Conservation (phyloP, 345 rosid genomes). For the Gossypium australe region DNA sequence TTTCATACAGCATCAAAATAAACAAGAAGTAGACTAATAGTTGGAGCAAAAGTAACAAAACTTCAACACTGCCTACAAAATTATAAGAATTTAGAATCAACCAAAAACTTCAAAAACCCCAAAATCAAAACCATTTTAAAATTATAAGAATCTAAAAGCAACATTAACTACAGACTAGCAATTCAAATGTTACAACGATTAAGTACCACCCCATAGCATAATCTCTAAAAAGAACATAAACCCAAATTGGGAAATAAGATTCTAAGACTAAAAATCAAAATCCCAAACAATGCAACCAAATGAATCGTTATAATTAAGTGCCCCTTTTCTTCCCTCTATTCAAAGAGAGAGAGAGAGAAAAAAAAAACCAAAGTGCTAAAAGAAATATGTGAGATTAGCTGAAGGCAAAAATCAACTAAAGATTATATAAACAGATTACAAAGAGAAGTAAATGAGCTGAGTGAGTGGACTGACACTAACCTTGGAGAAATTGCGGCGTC, state of each 20-base stretch:
- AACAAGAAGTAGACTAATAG: not conserved
- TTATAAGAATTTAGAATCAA: not conserved
- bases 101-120: not conserved
- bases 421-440: not conserved
- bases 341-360: not conserved
- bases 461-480: not conserved
- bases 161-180: not conserved
- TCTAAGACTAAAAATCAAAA: not conserved
- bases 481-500: not conserved
- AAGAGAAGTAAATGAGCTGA: not conserved
- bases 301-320: not conserved
- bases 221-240: not conserved
- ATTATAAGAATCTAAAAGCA: not conserved
- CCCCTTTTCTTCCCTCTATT: not conserved
- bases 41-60: not conserved
- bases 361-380: not conserved
- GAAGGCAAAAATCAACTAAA: not conserved
- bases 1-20: conserved; percentile 21
- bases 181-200: not conserved
- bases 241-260: not conserved
- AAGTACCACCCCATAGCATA: not conserved
- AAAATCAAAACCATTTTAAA: not conserved
- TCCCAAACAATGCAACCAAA: not conserved
- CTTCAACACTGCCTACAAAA: not conserved
- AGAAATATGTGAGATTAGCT: not conserved